Base-by-base conservation (phyloP, 2,329 filamentous ascomycete species). In the Thelonectria discophora region DNA sequence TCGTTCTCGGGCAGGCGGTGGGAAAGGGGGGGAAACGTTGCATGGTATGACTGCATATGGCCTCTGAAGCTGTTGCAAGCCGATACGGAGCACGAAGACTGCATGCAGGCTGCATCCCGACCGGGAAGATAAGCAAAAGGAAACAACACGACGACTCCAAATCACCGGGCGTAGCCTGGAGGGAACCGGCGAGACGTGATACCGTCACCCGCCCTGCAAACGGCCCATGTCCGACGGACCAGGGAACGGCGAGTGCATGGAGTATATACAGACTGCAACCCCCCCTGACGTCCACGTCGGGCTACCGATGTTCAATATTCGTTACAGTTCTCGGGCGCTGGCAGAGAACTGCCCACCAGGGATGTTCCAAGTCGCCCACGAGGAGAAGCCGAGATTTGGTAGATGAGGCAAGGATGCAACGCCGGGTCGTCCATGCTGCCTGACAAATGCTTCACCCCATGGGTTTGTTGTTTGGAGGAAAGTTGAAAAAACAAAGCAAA, bases 321-420 rank as follows among this genome's bases (percentile, higher is more conserved):
- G 42, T 52, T 27, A 34, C 45, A 32, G 55, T 45, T 50, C 39
- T 32, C 27, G 50, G 50, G 48, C 42, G 34, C 11, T 43, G 49
- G 32, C 37, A 37, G 34, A 32, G 12, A 51, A 30, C 24, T 27
- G 12, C 27, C 30, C 12, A 27, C 43, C 59, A 58, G 30, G 55
- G 59, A 51, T 62, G 12, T 58, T 34, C 55, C 59, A 62, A 40
- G 45, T 49, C 17, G 17, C 27, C 59, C 59, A 62, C 55, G 59
- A 58, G 49, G 49, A 50, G 34, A 54, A 48, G 46, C 47, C 27
- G 20, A 53, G 42, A 53, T 48, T 56, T 53, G 21, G 34, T 32
- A 49, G 54, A 56, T 56, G 52, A 15, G 27, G 48, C 47, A 46
- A 15, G 58, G 47, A 51, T 56, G 58, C 40, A 42, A 2, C 32